These are phyloP conservation scores for Pythium vanterpoolii DNA, from an alignment of 352 stramenopile species.

Conservation along the genomic window DNA sequence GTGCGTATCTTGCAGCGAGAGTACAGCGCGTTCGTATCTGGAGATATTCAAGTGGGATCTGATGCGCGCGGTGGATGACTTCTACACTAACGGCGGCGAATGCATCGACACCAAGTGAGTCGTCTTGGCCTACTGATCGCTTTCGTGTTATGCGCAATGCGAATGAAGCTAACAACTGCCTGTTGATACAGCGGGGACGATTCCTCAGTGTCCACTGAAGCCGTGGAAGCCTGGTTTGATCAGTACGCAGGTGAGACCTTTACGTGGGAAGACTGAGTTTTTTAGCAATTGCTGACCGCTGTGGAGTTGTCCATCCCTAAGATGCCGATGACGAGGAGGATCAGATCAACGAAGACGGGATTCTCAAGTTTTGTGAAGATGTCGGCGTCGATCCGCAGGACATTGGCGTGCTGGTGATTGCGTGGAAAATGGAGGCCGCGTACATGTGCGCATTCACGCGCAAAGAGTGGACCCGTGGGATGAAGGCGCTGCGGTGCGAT, in stretches of 20 bases:
- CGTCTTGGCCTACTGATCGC: too few species aligned
- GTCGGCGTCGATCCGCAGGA: constrained; percentile 40
- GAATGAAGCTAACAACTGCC: background rate
- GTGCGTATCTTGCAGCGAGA: constrained; percentile 34
- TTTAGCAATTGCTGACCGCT: background rate
- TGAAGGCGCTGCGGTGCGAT: constrained; percentile 77
- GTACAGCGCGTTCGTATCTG: constrained; percentile 64
- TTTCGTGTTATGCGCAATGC: background rate
- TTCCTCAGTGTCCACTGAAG: constrained; percentile 21
- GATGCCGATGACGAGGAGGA: constrained; percentile 36
- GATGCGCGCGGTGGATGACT: constrained; percentile 74
- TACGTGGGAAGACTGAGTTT: background rate
- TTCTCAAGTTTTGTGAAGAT: constrained; percentile 47
- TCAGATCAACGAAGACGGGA: constrained; percentile 43
- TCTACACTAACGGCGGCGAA: constrained; percentile 64
- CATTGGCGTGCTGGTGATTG: constrained; percentile 77
- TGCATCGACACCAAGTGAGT: constrained; percentile 14
- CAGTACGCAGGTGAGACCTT: constrained; percentile 29
- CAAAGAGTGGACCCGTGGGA: constrained; percentile 79
- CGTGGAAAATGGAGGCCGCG: constrained; percentile 84
- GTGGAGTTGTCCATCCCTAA: background rate
- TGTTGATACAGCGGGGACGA: constrained; percentile 11
- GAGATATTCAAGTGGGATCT: constrained; percentile 81
- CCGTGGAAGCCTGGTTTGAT: constrained; percentile 40
- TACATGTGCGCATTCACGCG: constrained; percentile 86